phyloP scores from a whole-genome alignment of 1,139 yeast species.

The Lodderomyces orthopsilosis region DNA sequence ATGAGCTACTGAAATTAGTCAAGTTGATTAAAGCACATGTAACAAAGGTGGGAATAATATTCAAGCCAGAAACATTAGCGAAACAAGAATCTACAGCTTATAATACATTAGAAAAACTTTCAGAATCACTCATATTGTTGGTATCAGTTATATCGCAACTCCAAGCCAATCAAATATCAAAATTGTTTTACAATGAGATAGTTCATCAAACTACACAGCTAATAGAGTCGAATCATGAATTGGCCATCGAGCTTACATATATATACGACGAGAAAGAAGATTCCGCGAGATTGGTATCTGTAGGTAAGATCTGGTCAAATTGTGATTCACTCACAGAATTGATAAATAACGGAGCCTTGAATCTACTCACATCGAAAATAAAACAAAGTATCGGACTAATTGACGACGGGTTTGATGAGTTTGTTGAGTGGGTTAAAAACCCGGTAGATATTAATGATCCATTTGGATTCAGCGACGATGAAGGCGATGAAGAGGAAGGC shows the following conservation, averaged over 20 bases:
- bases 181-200: conserved; percentile 40
- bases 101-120: conserved; percentile 49
- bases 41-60: conserved; percentile 75
- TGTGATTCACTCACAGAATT: conserved; percentile 47
- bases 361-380: conserved; percentile 45
- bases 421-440: conserved; percentile 63
- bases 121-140: conserved; percentile 43
- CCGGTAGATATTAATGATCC: conserved; percentile 51
- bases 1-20: conserved; percentile 57
- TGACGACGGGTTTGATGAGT: conserved; percentile 64
- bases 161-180: conserved; percentile 34
- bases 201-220: conserved; percentile 16
- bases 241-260: conserved; percentile 23
- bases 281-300: conserved; percentile 48
- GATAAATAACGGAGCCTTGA: conserved; percentile 48
- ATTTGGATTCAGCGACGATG: conserved; percentile 35
- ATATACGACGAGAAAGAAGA: conserved; percentile 17
- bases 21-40: conserved; percentile 70
- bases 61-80: conserved; percentile 54
- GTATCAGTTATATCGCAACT: conserved; percentile 48
- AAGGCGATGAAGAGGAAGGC: conserved; percentile 27
- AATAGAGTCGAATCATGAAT: conserved; percentile 9
- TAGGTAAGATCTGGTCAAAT: conserved; percentile 64
- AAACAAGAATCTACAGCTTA: conserved; percentile 45
- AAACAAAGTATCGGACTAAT: conserved; percentile 46